Base-by-base conservation (phyloP, 495 filamentous ascomycete genomes). In the Parathielavia hyrcaniae region DNA sequence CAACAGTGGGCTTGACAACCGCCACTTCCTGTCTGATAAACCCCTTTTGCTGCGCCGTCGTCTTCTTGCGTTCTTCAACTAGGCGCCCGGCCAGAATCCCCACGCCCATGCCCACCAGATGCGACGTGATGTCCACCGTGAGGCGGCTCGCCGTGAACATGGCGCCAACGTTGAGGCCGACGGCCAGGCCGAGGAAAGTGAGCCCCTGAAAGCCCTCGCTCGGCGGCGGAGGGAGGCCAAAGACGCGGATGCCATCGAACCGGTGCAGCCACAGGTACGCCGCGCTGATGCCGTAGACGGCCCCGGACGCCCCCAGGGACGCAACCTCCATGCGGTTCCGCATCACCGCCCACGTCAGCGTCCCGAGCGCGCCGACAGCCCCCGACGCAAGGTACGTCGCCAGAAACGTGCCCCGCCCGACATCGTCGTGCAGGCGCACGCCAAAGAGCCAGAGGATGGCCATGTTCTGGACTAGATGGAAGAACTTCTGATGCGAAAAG, bases 381-480 rank as follows among this genome's bases (percentile, higher is more conserved):
- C 89, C 91, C 4, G 82, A 75, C 0, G 81, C 71, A 39, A 95
- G 63, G 69, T 90, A 95, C 7, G 95, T 74, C 9, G 86, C 84
- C 5, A 98, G 75, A 71, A 97, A 96, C 58, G 84, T 81, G 40
- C 86, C 90, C 19, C 92, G 81, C 41, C 91, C 92, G 53, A 97
- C 80, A 53, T 96, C 86, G 63, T 96, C 91, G 74, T 96, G 89
- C 14, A 93, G 62, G 0, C 71, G 70, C 12, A 71, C 73, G 38
- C 78, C 80, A 23, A 80, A 58, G 60, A 83, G 69, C 73, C 73
- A 80, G 1, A 81, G 64, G 26, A 79, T 66, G 19, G 77, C 58
- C 83, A 92, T 88, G 64, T 97, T 97, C n/a, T 74, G 59, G 5
- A 69, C 62, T 3, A 93, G 67, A 73, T 98, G 93, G 22, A 57